Base-by-base conservation (phyloP, 164 flowering plant species). In the Kingdonia uniflora region DNA sequence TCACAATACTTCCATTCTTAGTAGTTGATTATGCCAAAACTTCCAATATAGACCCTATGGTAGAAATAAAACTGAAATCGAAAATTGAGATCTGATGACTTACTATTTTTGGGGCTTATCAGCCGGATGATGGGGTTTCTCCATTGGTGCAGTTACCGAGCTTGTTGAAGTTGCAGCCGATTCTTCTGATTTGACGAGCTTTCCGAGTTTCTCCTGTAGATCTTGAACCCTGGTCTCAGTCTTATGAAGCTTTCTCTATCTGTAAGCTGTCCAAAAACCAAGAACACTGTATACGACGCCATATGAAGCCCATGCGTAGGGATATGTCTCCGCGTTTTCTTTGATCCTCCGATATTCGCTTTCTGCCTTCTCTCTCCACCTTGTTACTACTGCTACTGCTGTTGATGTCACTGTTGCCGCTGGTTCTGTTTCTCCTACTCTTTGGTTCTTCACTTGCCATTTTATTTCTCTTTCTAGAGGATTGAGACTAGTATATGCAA, bases 261-360 rank as follows among this genome's bases (percentile, higher is more conserved):
- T 68, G 59, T 87, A 87, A 1, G 84, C 53, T 11, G 65, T 26
- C 85, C 88, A 91, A 0, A 78, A 66, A 8, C 60, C 79, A 16
- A 91, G 68, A 12, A 87, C 91, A 23, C 95, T 91, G 55, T 90
- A 87, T 1, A 87, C 96, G 42, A 83, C 62, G 2, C 76, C 70
- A 55, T 90, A 91, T 8, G 96, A 87, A 41, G 73, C 95, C 98
- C 98, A 91, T 1, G 87, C 96, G 55, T 83, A 91, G 0, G 96
- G 97, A 61, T 81, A 87, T 23, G 84, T 64, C 71, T 85, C 90
- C 14, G 84, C 89, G 62, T 91, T 65, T 56, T 84, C 84, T 66
- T 70, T 82, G 25, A 71, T 67, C 54, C 67, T 71, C 52, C 35
- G 50, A 43, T 76, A 90, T 52, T 64, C 69, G 6, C 69, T 68